Evolutionary conservation across 179 eudicot species (phyloP).

Genomic region (Silene noctiflora): DNA sequence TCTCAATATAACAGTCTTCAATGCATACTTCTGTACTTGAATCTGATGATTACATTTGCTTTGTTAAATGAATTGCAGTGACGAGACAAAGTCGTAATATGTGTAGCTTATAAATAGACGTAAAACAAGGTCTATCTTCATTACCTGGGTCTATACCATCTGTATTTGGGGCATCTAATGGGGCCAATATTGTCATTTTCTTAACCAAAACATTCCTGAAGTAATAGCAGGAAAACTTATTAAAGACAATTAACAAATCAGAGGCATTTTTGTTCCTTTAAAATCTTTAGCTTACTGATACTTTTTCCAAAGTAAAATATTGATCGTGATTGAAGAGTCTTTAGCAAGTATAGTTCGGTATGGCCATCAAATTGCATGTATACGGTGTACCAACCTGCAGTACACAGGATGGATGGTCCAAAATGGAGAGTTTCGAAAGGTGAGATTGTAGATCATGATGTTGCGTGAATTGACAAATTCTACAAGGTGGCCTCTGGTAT

Average conservation of each 20-base stretch:
- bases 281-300: neutral
- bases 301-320: neutral
- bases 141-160: constrained; percentile 98
- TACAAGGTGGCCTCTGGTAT: constrained; percentile 95
- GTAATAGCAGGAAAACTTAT: neutral
- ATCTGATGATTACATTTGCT: constrained; percentile 37
- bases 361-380: neutral
- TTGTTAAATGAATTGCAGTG: neutral
- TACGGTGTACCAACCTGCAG: constrained; percentile 74
- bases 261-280: neutral
- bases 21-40: constrained; percentile 80
- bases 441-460: constrained; percentile 83
- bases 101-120: constrained; percentile 10
- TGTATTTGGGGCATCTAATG: constrained; percentile 91
- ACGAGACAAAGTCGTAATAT: neutral
- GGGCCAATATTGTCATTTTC: constrained; percentile 93
- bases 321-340: neutral
- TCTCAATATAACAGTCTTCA: constrained; percentile 83
- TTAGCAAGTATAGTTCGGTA: neutral
- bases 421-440: constrained; percentile 87
- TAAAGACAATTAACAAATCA: neutral
- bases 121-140: neutral
- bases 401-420: constrained; percentile 99
- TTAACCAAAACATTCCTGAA: constrained; percentile 78
- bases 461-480: constrained; percentile 75